Evolutionary conservation across 2,329 filamentous ascomycete species (phyloP).

Genomic region (Xylariaceae sp.): DNA sequence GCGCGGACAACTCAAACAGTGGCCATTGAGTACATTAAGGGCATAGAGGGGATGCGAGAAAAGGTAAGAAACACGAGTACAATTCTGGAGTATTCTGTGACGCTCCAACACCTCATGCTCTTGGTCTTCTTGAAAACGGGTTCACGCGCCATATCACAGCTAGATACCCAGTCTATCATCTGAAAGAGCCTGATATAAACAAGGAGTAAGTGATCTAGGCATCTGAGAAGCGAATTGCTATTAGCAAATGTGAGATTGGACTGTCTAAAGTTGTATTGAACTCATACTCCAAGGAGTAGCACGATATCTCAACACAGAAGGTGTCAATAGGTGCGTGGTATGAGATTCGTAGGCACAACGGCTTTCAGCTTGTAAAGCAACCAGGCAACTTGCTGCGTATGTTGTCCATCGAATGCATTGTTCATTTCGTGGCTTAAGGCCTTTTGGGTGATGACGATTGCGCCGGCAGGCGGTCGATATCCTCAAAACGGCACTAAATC

Average conservation of each 20-base stretch:
- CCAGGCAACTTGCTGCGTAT: too few species aligned
- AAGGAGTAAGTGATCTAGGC: too few species aligned
- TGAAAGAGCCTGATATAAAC: too few species aligned
- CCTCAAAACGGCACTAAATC: neutral
- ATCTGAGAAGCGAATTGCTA: too few species aligned
- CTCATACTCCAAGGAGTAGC: neutral
- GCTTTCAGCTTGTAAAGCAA: neutral
- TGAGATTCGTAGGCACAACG: neutral
- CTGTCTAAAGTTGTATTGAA: too few species aligned
- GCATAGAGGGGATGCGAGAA: neutral
- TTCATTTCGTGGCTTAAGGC: neutral
- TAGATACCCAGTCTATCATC: neutral
- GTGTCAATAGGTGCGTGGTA: neutral
- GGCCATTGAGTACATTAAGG: neutral
- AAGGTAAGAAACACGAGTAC: neutral
- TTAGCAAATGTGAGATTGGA: too few species aligned
- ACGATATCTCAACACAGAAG: neutral
- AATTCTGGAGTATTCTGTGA: neutral
- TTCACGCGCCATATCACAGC: neutral
- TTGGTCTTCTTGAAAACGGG: neutral
- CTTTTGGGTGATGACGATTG: neutral
- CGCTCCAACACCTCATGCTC: neutral
- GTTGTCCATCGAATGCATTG: neutral
- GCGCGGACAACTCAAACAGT: slow-evolving; percentile 26
- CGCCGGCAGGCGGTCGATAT: neutral